phyloP scores from a whole-genome alignment of 2,329 filamentous ascomycete species.

The Anisogramma anomala region DNA sequence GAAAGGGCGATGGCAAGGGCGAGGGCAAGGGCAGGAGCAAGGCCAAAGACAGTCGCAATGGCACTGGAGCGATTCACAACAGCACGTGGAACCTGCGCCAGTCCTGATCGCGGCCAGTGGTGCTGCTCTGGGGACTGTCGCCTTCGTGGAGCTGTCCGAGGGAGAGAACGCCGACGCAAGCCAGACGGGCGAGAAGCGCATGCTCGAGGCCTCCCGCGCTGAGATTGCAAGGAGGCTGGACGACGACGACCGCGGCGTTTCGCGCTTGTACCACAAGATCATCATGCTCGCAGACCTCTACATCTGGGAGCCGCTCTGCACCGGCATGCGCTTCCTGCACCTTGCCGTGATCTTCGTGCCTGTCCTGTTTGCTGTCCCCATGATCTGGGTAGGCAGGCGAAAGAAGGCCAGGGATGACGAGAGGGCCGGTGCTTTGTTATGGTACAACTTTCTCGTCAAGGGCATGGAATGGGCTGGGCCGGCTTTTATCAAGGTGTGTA shows the following conservation, averaged over 20 bases:
- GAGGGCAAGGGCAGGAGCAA: constrained; percentile 19
- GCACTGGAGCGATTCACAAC: constrained; percentile 11
- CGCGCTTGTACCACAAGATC: constrained; percentile 45
- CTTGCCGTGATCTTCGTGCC: constrained; percentile 83
- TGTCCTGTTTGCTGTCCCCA: constrained; percentile 68
- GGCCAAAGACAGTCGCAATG: constrained; percentile 18
- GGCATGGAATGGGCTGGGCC: constrained; percentile 90
- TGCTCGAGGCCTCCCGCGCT: constrained; percentile 69
- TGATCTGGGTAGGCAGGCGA: constrained; percentile 64
- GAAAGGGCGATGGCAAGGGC: neutral
- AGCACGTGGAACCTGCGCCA: constrained; percentile 12
- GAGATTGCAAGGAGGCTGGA: constrained; percentile 64
- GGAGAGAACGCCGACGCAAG: constrained; percentile 40
- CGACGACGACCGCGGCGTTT: constrained; percentile 48
- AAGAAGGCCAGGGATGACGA: constrained; percentile 58
- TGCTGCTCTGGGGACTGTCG: constrained; percentile 39
- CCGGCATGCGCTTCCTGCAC: constrained; percentile 77
- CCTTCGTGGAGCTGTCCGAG: constrained; percentile 48
- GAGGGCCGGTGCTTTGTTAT: constrained; percentile 75
- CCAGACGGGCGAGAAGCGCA: constrained; percentile 68
- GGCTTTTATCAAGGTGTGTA: constrained; percentile 81
- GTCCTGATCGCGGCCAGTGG: constrained; percentile 28
- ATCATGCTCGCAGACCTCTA: constrained; percentile 59
- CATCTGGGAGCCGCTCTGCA: constrained; percentile 77
- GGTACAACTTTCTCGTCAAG: constrained; percentile 79